Evolutionary conservation across 2,329 filamentous ascomycete genomes (phyloP).

Genomic region (Trichothecium sympodiale): DNA sequence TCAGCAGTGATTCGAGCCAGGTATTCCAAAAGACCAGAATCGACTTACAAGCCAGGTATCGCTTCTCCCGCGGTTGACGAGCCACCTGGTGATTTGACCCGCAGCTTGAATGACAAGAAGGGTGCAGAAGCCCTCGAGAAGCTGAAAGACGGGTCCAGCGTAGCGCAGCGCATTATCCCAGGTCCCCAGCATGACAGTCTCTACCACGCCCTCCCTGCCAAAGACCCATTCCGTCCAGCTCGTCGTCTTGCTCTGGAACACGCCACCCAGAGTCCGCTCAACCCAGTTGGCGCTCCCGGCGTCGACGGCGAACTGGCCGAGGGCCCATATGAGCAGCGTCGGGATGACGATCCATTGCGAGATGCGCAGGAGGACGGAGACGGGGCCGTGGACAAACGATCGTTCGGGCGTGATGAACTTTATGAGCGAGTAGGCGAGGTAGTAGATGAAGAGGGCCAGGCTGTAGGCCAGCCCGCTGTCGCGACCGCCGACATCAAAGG

Average conservation of each 20-base stretch:
- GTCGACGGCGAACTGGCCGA: conserved; percentile 92
- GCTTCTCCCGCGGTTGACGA: conserved; percentile 85
- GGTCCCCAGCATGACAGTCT: conserved; percentile 67
- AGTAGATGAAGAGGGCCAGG: conserved; percentile 78
- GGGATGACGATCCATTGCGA: conserved; percentile 84
- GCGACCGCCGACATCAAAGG: conserved; percentile 94
- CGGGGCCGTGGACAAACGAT: conserved; percentile 62
- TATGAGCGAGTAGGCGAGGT: conserved; percentile 74
- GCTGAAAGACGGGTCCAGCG: conserved; percentile 87
- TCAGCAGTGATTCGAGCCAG: neutral
- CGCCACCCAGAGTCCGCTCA: conserved; percentile 61
- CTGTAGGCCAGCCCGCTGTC: conserved; percentile 93
- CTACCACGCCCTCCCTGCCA: conserved; percentile 71
- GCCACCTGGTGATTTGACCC: conserved; percentile 87
- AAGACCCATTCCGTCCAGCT: conserved; percentile 77
- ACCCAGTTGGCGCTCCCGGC: conserved; percentile 71
- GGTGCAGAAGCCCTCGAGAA: conserved; percentile 93
- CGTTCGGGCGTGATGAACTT: conserved; percentile 70
- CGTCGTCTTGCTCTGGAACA: conserved; percentile 49
- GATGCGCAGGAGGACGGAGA: conserved; percentile 58
- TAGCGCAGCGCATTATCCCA: conserved; percentile 88
- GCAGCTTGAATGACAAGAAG: conserved; percentile 89
- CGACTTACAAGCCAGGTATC: conserved; percentile 87
- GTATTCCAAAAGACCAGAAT: neutral
- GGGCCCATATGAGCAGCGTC: conserved; percentile 80